A percentile compares a stretch with the other conserved stretches of the same genome.
Evolutionary conservation across 345 rosid species (phyloP).

Genomic region (Gossypium rotundifolium): DNA sequence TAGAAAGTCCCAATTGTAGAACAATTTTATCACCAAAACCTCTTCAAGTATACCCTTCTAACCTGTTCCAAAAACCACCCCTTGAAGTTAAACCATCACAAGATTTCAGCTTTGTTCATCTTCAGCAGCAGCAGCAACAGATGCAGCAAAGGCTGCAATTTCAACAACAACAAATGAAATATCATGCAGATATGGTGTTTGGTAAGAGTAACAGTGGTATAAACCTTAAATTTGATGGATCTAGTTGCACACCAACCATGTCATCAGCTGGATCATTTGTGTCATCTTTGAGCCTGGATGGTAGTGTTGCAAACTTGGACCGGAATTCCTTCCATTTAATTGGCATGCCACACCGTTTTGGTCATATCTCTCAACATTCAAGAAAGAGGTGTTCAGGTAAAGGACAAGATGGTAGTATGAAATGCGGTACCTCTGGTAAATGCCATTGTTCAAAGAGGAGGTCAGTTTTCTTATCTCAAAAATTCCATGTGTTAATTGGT

Average conservation of each 20-base stretch:
- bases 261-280: conserved; percentile 56
- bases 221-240: conserved; percentile 57
- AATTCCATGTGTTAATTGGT: background rate
- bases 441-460: conserved; percentile 82
- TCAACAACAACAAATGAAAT: conserved; percentile 35
- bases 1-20: conserved; percentile 43
- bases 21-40: conserved; percentile 60
- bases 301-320: conserved; percentile 37
- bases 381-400: conserved; percentile 53
- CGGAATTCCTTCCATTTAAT: conserved; percentile 50
- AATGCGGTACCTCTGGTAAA: conserved; percentile 53
- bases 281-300: conserved; percentile 68
- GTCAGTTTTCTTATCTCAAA: conserved; percentile 18
- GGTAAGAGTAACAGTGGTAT: conserved; percentile 44
- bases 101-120: conserved; percentile 37
- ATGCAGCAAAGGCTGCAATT: conserved; percentile 32
- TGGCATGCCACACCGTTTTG: conserved; percentile 46
- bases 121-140: conserved; percentile 50
- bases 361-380: conserved; percentile 41
- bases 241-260: conserved; percentile 45
- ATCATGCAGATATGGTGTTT: conserved; percentile 34
- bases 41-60: conserved; percentile 46
- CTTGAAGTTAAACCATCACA: conserved; percentile 22
- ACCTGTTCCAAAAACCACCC: conserved; percentile 19
- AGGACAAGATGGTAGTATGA: conserved; percentile 57